Evolutionary conservation across 192 early-diverging fungal species (phyloP), one percentile per base, ranked within the genome.

Genomic region (Dissophora ornata): DNA sequence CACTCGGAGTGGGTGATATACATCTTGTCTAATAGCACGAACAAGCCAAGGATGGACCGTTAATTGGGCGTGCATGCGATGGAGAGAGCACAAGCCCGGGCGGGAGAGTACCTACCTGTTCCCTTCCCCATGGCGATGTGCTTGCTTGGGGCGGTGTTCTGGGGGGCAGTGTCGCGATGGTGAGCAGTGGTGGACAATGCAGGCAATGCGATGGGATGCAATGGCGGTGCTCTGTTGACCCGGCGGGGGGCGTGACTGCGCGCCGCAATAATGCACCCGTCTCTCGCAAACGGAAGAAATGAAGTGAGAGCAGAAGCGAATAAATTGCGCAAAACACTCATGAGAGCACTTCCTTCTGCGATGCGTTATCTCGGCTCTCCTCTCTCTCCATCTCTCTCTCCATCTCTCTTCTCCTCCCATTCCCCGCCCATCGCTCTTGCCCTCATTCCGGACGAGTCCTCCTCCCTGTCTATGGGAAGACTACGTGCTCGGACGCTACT

Each of bases 1-100:
- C 90, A 92, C 69, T 93, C 91, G 25, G 90, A 90, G 71, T 92
- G 90, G 1, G 95, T 92, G 28, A 96, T 94, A 79, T 93, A 97
- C 66, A 94, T 83, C 79, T 97, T 97, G 70, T 97, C 94, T 48
- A 89, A 57, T 88, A 65, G n/a, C n/a, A n/a, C n/a, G n/a, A n/a
- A n/a, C n/a, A 19, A 22, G 45, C 2, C 32, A 8, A 21, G 15
- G 13, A 8, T 45, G 44, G 44, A 18, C 9, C 9, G 44, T 18
- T 16, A 18, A 18, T 45, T 12, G 4, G 9, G 44, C 19, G 15
- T 33, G 44, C 21, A 38, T 48, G 18, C 15, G 4, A 21, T 55
- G 52, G 7, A 10, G 15, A n/a, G 44, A 45, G 4, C n/a, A 4
- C 12, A 45, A 18, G 10, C 4, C 44, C 44, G 18, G 10, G 6